Base-by-base conservation (phyloP, 2,329 filamentous ascomycete species). In the Dothidotthia symphoricarpi region DNA sequence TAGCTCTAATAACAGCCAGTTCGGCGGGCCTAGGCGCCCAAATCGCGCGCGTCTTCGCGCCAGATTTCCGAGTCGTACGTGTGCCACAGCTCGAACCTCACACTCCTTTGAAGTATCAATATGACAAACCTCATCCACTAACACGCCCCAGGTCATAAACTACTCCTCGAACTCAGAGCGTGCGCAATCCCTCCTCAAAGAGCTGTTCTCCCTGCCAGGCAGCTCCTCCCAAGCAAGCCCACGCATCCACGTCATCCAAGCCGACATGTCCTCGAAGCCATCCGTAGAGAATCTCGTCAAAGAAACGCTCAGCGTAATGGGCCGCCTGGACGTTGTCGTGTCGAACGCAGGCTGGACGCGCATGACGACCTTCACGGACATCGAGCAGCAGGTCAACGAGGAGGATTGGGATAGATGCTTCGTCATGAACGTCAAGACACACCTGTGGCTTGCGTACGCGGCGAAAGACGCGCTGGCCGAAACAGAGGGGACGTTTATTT, bases 331-430 rank as follows among this genome's bases (percentile, higher is more conserved):
- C 40, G 67, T 75, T 9, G 71, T 75, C 0, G 63, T 75, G 17
- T 65, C 61, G 1, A 68, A 68, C 14, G 80, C 82, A 3, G 81
- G 81, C 26, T 84, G 78, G 77, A 84, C 81, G 1, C 78, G 76
- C 47, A 75, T 83, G 51, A 73, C 76, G 19, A 70, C 69, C 13
- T 83, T 82, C 52, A 66, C 64, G 4, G 76, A 83, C 56, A 69
- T 84, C 12, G 69, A 81, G 47, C 70, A 74, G 42, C 77, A 77
- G 25, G 69, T 81, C 62, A 69, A 67, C 28, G 78, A 82, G 34
- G 77, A 75, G 2, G 81, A 84, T 35, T 84, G 80, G 80, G 78
- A 83, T 50, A 80, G 75, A 67, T 82, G 79, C 67, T 84, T 77
- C 70, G 69, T 73, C 7, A 75, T 80, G 43, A 85, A 86, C 52